Conservation (phyloP, 208 protist species). For the Crithidia sp. region DNA sequence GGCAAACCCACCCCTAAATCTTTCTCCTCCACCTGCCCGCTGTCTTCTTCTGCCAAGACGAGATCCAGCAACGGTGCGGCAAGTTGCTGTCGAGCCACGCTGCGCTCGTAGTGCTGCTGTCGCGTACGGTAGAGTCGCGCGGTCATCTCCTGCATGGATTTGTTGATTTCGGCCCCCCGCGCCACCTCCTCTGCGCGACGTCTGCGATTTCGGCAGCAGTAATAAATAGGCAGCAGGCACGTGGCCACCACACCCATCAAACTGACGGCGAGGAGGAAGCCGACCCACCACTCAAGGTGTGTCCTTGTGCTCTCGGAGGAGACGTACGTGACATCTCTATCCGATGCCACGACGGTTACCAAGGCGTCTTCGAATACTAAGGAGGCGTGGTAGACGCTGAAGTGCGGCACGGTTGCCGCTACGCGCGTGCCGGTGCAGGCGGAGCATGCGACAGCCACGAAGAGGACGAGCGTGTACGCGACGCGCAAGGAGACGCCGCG, state of each 20-base stretch:
- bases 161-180: conserved; percentile 19
- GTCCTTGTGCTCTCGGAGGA: not conserved
- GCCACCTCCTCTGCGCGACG: conserved; percentile 10
- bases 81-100: not conserved
- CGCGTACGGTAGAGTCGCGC: conserved; percentile 28
- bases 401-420: too few relatives aligned
- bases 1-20: too few relatives aligned
- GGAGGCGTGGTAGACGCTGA: too few relatives aligned
- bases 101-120: conserved; percentile 16
- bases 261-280: conserved; percentile 7
- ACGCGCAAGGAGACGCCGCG: not conserved
- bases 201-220: conserved; percentile 6
- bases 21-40: too few relatives aligned
- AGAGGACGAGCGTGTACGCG: not conserved
- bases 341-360: too few relatives aligned
- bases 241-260: not conserved
- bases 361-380: too few relatives aligned
- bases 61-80: too few relatives aligned
- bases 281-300: not conserved
- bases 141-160: conserved; percentile 31
- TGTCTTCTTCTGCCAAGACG: too few relatives aligned
- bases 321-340: not conserved
- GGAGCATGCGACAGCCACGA: not conserved
- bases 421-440: not conserved
- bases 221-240: not conserved